Evolutionary conservation across 2,329 filamentous ascomycete genomes (phyloP), one percentile per base, ranked within the genome.

Genomic region (Botrytis tulipae): DNA sequence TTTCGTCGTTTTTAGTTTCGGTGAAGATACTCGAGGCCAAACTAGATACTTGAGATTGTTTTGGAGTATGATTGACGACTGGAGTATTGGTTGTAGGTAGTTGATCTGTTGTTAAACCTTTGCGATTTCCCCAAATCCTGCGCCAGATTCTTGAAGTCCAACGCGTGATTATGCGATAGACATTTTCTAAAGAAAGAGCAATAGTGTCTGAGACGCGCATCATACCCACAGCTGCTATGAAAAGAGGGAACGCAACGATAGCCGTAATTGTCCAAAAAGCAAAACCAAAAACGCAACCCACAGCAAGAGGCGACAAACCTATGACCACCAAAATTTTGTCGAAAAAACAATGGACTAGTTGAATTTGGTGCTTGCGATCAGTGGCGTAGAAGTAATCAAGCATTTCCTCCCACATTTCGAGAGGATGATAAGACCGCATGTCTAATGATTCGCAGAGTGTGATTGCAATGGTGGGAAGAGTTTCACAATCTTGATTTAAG

Each of bases 21-120:
- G 12, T 40, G 25, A 14, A 2, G 0, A 6, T 2, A 1, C 0
- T 20, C 1, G 22, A 0, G 40, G 6, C 6, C 20, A 37, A 7
- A 29, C 9, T 10, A 16, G 8, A 54, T 40, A 25, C 2, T 29
- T 14, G 22, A 40, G 22, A 29, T 9, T 3, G 7, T 37, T 51
- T 40, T 3, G 46, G 4, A 37, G 44, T 3, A n/a, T 2, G 1
- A 10, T 20, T 18, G 16, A 3, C 1, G 14, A n/a, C 5, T 35
- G 35, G 12, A 5, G 22, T 12, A 7, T 51, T 66, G 22, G 32
- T 37, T n/a, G 32, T 51, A 37, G 63, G 63, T 25, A 37, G 32
- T 9, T n/a, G 44, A 0, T 66, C 4, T 32, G 20, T 16, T 22
- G 20, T 8, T 1, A 14, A 16, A 20, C n/a, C 4, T 3, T 37